phyloP scores from a whole-genome alignment of 495 filamentous ascomycete species.

The Penicillium soppii region DNA sequence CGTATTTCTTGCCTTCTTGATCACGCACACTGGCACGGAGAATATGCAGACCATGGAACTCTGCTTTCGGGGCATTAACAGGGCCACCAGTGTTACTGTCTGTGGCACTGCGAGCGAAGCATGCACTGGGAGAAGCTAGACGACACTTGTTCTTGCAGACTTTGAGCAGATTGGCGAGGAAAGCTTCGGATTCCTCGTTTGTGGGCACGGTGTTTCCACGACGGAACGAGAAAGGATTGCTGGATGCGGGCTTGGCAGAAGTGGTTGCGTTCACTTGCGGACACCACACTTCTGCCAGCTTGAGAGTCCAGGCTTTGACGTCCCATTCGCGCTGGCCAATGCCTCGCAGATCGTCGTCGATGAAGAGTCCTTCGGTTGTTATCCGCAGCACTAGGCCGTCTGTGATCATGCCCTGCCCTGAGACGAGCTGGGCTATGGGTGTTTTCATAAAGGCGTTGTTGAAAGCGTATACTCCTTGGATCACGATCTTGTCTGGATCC shows the following conservation, averaged over 20 bases:
- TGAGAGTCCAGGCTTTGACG: conserved; percentile 95
- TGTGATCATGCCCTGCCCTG: conserved; percentile 71
- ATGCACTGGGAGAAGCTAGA: conserved; percentile 38
- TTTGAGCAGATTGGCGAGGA: conserved; percentile 55
- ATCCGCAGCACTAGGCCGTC: conserved; percentile 85
- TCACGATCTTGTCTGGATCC: conserved; percentile 92
- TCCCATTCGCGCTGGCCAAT: conserved; percentile 96
- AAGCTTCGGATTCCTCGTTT: conserved; percentile 62
- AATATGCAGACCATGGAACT: conserved; percentile 67
- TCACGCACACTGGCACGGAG: conserved; percentile 81
- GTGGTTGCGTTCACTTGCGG: conserved; percentile 44
- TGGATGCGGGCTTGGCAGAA: conserved; percentile 21
- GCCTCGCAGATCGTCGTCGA: conserved; percentile 88
- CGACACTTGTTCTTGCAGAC: conserved; percentile 64
- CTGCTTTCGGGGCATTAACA: conserved; percentile 32
- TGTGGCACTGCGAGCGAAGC: conserved; percentile 23
- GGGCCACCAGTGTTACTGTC: conserved; percentile 13
- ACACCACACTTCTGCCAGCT: conserved; percentile 86
- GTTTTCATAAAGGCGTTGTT: conserved; percentile 78
- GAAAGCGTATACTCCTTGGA: conserved; percentile 88
- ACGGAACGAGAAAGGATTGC: conserved; percentile 35
- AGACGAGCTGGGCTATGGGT: conserved; percentile 77
- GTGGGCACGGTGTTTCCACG: conserved; percentile 48
- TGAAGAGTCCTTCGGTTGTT: conserved; percentile 87
- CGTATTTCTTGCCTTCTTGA: conserved; percentile 75